Base-by-base conservation (phyloP, 1,284 basidiomycete species). In the Trichosporon ovoides region DNA sequence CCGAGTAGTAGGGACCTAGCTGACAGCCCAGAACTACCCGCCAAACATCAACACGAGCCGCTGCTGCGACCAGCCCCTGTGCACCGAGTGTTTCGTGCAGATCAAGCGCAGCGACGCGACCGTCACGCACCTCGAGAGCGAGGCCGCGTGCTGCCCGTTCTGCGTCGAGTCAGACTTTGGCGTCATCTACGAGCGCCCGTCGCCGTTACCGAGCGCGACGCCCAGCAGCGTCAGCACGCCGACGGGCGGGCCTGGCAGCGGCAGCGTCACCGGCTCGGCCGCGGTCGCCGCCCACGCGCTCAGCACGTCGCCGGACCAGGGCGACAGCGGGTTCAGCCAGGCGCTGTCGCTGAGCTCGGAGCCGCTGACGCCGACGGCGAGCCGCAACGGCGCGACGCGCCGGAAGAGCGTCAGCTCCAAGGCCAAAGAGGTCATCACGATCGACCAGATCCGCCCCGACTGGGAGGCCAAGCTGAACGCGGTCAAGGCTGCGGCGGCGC, bases 1-100 rank as follows among this genome's bases (percentile, higher is more conserved):
- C 16, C 19, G 14, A 22, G 37, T 52, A 12, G 35, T 22, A 14
- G 4, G 16, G 16, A 16, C 13, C 16, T 22, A 22, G 43, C 43
- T 48, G n/a, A 48, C 43, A 16, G 24, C 18, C 49, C 58, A 75
- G 72, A 72, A 93, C 77, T 97, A 96, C 73, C 93, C 93, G 34
- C 83, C 88, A 28, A 94, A 95, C 74, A 95, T 98, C 78, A 98
- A 98, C 76, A 87, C 87, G 65, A 96, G 94, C 20, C 85, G 95
- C 71, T 99, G 95, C 78, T 99, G 95, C 75, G 91, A 94, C 80
- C 95, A 99, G 71, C 88, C 91, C 31, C 94, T 99, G 68, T 99
- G 95, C 76, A 97, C 95, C 34, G 95, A 99, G 78, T 99, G 95
- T 75, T 98, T 99, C 72, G 93, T 98, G 16, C 94, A 98, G 79